phyloP scores from a whole-genome alignment of 495 filamentous ascomycete species.

The Talaromyces trachyspermus region DNA sequence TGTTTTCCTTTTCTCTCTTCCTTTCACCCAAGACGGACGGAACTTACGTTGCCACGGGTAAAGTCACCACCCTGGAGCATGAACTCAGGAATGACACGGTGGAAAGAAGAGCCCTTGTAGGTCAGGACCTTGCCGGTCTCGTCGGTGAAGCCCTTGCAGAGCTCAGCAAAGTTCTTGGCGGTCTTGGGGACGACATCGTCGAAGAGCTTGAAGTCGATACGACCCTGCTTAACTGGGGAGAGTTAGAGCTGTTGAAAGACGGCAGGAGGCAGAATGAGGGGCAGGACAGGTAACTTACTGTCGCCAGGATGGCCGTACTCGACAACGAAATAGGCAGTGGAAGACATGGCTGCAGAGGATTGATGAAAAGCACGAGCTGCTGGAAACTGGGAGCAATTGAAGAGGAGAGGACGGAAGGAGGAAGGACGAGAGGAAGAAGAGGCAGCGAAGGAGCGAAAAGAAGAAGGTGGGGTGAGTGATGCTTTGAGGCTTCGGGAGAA shows the following conservation, averaged over 20 bases:
- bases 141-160: conserved; percentile 79
- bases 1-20: neutral
- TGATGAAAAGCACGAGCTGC: conserved; percentile 54
- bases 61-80: conserved; percentile 99
- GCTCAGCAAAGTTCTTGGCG: conserved; percentile 87
- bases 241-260: conserved; percentile 9
- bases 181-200: conserved; percentile 87
- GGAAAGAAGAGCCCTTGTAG: conserved; percentile 88
- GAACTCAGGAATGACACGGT: conserved; percentile 95
- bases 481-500: conserved; percentile 42
- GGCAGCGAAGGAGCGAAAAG: conserved; percentile 9
- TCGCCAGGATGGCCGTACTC: conserved; percentile 49
- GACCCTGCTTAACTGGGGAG: conserved; percentile 41
- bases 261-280: conserved; percentile 9
- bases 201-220: conserved; percentile 87
- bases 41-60: conserved; percentile 78
- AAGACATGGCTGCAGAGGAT: conserved; percentile 59
- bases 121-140: conserved; percentile 4
- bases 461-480: conserved; percentile 37
- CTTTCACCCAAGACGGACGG: neutral
- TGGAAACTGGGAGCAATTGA: conserved; percentile 39
- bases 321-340: conserved; percentile 62
- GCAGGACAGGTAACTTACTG: conserved; percentile 44
- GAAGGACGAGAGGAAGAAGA: conserved; percentile 13
- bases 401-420: conserved; percentile 34